phyloP scores from a whole-genome alignment of 2,329 filamentous ascomycete species.

The Cryphonectria japonica region DNA sequence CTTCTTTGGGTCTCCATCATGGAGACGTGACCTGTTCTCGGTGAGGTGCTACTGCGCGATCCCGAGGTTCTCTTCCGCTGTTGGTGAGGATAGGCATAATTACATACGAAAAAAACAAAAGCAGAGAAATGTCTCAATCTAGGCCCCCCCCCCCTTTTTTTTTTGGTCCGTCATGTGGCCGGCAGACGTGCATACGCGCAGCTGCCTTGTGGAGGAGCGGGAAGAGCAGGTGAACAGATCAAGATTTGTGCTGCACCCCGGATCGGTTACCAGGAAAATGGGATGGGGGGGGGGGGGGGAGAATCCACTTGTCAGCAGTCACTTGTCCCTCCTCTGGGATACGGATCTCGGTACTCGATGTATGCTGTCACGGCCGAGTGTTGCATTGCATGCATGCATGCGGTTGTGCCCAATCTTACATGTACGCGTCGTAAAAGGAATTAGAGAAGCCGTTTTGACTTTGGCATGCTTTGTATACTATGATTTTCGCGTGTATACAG shows the following conservation, averaged over 20 bases:
- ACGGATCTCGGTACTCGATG: not conserved
- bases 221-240: not conserved
- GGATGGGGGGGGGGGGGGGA: not conserved
- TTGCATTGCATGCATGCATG: not conserved
- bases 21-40: not conserved
- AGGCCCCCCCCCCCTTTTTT: not conserved
- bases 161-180: slow-evolving; percentile 11
- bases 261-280: not conserved
- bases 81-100: not conserved
- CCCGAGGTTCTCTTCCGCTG: not conserved
- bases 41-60: not conserved
- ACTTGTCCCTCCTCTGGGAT: not conserved
- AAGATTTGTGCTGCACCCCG: not conserved
- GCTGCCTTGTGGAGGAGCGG: not conserved
- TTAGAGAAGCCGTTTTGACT: not conserved
- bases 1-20: not conserved
- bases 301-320: not conserved
- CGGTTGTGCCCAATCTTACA: not conserved
- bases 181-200: slow-evolving; percentile 12
- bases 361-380: not conserved
- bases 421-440: not conserved
- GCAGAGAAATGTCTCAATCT: not conserved
- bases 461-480: not conserved
- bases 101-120: not conserved
- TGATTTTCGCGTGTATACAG: no score